Evolutionary conservation across 1,139 yeast genomes (phyloP).

Genomic region (Pichia sp.): DNA sequence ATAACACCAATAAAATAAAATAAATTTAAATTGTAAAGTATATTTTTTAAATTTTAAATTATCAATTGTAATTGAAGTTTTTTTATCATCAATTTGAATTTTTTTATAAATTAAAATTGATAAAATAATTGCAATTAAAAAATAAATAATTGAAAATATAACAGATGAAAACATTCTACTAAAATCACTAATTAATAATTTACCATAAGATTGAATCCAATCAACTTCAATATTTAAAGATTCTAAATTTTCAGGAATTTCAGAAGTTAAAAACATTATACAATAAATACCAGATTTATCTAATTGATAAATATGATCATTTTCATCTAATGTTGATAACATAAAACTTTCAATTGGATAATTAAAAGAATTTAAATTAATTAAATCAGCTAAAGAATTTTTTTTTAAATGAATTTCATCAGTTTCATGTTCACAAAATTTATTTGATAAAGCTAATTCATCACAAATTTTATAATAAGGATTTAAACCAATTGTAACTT

Average conservation of each 20-base stretch:
- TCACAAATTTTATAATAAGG: constrained; percentile 28
- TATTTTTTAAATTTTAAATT: constrained; percentile 17
- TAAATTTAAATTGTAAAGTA: constrained; percentile 25
- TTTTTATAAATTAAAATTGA: constrained; percentile 14
- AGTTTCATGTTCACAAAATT: constrained; percentile 21
- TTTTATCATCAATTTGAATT: constrained; percentile 15
- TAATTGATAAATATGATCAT: constrained; percentile 16
- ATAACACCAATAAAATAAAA: constrained; percentile 21
- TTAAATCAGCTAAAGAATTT: constrained; percentile 17
- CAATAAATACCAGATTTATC: constrained; percentile 24
- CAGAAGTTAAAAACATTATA: constrained; percentile 19
- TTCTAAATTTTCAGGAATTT: constrained; percentile 13
- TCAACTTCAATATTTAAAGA: constrained; percentile 18
- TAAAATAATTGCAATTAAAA: constrained; percentile 13
- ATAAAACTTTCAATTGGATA: constrained; percentile 19
- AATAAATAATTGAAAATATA: constrained; percentile 20
- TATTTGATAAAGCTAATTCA: constrained; percentile 20
- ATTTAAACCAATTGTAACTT: constrained; percentile 19
- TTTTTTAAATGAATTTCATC: constrained; percentile 11
- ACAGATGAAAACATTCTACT: constrained; percentile 22
- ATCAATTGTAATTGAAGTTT: constrained; percentile 18
- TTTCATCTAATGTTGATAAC: constrained; percentile 8
- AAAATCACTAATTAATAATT: constrained; percentile 26
- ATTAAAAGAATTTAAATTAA: constrained; percentile 15
- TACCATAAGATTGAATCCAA: constrained; percentile 29